These are phyloP conservation scores for Suillus variegatus DNA, from an alignment of 768 basidiomycete genomes.

Conservation along the genomic window DNA sequence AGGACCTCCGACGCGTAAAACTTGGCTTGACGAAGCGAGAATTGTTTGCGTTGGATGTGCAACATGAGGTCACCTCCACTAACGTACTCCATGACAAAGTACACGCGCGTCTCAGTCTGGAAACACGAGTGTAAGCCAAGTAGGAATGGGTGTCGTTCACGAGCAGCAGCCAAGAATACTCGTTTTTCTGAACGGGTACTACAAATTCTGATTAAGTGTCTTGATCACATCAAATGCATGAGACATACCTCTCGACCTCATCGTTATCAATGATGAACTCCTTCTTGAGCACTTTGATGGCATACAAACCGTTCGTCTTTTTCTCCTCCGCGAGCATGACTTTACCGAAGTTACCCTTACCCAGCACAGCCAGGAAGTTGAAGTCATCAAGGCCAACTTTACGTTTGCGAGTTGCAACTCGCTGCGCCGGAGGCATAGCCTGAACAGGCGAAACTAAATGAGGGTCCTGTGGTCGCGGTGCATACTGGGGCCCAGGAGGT, in stretches of 20 bases:
- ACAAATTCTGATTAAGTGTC: conserved; percentile 11
- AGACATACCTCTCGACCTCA: conserved; percentile 91
- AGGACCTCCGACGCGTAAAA: conserved; percentile 98
- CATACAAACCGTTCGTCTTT: conserved; percentile 81
- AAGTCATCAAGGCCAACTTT: conserved; percentile 98
- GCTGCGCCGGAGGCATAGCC: conserved; percentile 38
- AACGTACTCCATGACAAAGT: conserved; percentile 99
- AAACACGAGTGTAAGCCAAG: conserved; percentile 98
- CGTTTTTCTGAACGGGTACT: conserved; percentile 99
- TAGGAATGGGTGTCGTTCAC: conserved; percentile 96
- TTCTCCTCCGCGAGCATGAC: conserved; percentile 99
- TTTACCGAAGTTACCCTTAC: conserved; percentile 99
- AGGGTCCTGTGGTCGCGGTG: conserved; percentile 30
- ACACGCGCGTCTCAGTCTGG: conserved; percentile 98
- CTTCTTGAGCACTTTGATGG: conserved; percentile 99
- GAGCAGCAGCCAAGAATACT: conserved; percentile 95
- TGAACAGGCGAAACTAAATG: conserved; percentile 27
- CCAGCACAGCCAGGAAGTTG: conserved; percentile 97
- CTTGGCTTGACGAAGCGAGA: conserved; percentile 97
- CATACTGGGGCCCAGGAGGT: conserved; percentile 26
- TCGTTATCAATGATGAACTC: conserved; percentile 99
- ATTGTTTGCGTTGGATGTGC: conserved; percentile 98
- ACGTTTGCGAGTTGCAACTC: conserved; percentile 57
- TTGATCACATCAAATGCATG: conserved; percentile 2
- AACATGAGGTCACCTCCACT: conserved; percentile 99